Conservation (phyloP, 495 filamentous ascomycete genomes). For the Hypoxylon intermedium region DNA sequence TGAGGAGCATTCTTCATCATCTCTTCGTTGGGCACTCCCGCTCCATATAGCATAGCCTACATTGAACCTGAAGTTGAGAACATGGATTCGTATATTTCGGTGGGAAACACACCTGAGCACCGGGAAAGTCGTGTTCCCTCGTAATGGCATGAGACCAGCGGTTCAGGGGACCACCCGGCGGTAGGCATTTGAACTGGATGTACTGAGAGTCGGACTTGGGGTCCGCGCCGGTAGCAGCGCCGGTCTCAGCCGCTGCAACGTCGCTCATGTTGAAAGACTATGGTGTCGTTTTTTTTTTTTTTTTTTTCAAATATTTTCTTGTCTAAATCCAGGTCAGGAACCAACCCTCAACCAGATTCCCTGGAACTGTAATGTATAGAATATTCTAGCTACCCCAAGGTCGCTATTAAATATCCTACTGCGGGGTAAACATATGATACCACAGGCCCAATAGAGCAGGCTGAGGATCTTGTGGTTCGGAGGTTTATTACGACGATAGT, state of each 20-base stretch:
- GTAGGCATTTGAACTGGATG: constrained; percentile 51
- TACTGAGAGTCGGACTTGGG: constrained; percentile 53
- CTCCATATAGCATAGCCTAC: constrained; percentile 95
- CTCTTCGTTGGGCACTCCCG: constrained; percentile 82
- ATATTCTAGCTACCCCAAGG: not conserved
- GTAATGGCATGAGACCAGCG: constrained; percentile 58
- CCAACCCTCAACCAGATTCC: too few species aligned
- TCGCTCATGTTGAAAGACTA: constrained; percentile 26
- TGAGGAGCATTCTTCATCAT: constrained; percentile 92
- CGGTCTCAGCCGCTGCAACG: constrained; percentile 13
- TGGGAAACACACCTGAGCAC: constrained; percentile 77
- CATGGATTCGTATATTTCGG: not conserved
- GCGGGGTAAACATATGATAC: constrained; percentile 22
- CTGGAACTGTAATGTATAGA: too few species aligned
- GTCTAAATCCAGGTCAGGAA: too few species aligned
- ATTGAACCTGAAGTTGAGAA: not conserved
- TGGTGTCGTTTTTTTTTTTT: not conserved
- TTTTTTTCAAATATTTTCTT: too few species aligned
- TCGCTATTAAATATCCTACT: constrained; percentile 3
- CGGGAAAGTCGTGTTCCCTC: constrained; percentile 86
- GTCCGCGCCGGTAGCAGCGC: constrained; percentile 25
- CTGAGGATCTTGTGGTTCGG: constrained; percentile 18
- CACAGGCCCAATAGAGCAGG: constrained; percentile 5
- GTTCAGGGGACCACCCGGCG: constrained; percentile 53
- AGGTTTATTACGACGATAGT: constrained; percentile 26